Conservation (phyloP, 2,329 filamentous ascomycete genomes). For the Botrytis aclada region DNA sequence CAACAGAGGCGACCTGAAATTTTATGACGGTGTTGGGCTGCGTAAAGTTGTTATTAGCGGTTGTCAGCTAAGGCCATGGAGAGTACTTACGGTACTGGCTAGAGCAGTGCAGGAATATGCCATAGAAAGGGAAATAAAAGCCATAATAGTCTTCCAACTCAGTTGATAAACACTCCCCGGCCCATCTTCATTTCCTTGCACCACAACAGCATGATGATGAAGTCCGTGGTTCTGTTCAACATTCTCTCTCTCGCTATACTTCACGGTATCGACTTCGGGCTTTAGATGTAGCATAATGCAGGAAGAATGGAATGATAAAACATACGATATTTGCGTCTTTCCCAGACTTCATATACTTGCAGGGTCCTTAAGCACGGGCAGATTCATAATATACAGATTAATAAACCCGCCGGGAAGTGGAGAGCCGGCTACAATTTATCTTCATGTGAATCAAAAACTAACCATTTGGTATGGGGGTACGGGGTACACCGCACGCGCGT, state of each 20-base stretch:
- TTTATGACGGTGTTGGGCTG: constrained; percentile 27
- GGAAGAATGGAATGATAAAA: neutral
- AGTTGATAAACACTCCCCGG: constrained; percentile 23
- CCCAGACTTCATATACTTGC: neutral
- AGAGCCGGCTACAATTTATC: neutral
- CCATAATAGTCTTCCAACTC: constrained; percentile 23
- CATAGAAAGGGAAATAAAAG: constrained; percentile 23
- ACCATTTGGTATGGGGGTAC: neutral
- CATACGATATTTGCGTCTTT: neutral
- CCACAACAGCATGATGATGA: neutral
- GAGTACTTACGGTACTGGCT: constrained; percentile 23
- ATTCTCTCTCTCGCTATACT: neutral
- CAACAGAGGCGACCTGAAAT: constrained; percentile 24
- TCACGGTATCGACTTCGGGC: neutral
- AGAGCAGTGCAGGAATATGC: constrained; percentile 25
- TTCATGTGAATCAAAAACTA: neutral
- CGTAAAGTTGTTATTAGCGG: neutral
- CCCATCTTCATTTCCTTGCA: constrained; percentile 20
- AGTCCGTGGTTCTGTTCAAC: neutral
- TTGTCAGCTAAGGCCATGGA: neutral
- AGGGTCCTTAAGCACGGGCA: neutral
- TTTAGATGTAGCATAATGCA: constrained; percentile 6
- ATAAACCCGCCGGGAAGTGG: neutral
- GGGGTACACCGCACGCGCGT: neutral
- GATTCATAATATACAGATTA: neutral